Evolutionary conservation across 805 yeast genomes (phyloP).

Genomic region (Saccharomyces eubayanus): DNA sequence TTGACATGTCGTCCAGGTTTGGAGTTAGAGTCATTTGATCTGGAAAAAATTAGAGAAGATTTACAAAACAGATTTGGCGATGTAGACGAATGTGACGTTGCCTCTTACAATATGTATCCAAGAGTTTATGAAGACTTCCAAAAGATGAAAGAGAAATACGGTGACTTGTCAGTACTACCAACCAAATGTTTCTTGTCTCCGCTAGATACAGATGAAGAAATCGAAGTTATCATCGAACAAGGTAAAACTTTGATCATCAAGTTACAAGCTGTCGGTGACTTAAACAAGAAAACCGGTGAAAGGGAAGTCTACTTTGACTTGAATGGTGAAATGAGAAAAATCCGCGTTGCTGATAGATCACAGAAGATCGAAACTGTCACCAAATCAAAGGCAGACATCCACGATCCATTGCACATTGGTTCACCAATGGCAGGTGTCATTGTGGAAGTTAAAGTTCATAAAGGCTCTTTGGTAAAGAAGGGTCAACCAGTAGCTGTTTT

Average conservation of each 20-base stretch:
- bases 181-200: constrained; percentile 83
- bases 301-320: constrained; percentile 95
- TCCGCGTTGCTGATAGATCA: constrained; percentile 77
- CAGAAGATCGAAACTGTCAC: constrained; percentile 75
- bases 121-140: constrained; percentile 85
- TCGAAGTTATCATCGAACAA: constrained; percentile 78
- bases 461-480: constrained; percentile 79
- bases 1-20: constrained; percentile 85
- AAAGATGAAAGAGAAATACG: constrained; percentile 62
- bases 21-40: constrained; percentile 71
- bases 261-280: constrained; percentile 84
- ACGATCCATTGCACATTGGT: constrained; percentile 83
- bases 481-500: constrained; percentile 90
- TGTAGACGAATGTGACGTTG: constrained; percentile 77
- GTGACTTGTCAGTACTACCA: constrained; percentile 88
- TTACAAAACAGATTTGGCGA: constrained; percentile 66
- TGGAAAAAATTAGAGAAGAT: constrained; percentile 60
- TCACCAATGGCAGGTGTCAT: constrained; percentile 99
- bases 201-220: constrained; percentile 77
- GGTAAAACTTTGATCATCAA: constrained; percentile 89
- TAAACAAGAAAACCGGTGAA: constrained; percentile 71
- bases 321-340: constrained; percentile 96
- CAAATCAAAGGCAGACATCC: constrained; percentile 81
- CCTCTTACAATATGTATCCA: constrained; percentile 94
- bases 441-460: constrained; percentile 81